phyloP scores from a whole-genome alignment of 345 rosid species.

The Eucalyptus shirleyi region DNA sequence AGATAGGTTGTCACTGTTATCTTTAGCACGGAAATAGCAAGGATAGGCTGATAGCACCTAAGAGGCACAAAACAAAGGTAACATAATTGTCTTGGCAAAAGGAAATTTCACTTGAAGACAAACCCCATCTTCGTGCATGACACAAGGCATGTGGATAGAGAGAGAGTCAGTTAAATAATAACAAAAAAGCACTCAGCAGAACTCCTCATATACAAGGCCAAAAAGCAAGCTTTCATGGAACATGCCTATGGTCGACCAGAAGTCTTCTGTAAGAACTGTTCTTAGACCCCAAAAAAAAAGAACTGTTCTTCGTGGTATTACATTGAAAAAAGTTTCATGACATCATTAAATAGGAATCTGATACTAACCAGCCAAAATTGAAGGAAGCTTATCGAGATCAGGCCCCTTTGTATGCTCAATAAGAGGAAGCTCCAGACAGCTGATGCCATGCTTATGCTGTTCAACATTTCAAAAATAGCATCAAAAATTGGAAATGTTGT shows the following conservation, averaged over 20 bases:
- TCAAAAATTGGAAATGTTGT: neutral
- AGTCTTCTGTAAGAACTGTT: neutral
- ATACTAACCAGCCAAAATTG: constrained; percentile 45
- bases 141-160: neutral
- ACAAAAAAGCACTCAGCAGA: neutral
- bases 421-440: constrained; percentile 79
- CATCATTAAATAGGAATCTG: neutral
- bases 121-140: neutral
- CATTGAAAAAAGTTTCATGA: neutral
- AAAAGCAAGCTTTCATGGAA: neutral
- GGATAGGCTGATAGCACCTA: neutral
- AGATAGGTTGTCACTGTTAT: neutral
- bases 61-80: neutral
- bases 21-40: neutral
- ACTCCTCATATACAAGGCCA: neutral
- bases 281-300: neutral
- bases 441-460: constrained; percentile 56
- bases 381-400: constrained; percentile 57
- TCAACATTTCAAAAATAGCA: neutral
- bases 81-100: neutral
- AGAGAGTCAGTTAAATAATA: neutral
- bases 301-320: neutral
- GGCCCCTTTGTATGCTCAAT: constrained; percentile 75
- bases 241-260: neutral
- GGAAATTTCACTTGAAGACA: neutral